phyloP scores from a whole-genome alignment of 2,329 filamentous ascomycete species.

The Chlorencoelia australis region DNA sequence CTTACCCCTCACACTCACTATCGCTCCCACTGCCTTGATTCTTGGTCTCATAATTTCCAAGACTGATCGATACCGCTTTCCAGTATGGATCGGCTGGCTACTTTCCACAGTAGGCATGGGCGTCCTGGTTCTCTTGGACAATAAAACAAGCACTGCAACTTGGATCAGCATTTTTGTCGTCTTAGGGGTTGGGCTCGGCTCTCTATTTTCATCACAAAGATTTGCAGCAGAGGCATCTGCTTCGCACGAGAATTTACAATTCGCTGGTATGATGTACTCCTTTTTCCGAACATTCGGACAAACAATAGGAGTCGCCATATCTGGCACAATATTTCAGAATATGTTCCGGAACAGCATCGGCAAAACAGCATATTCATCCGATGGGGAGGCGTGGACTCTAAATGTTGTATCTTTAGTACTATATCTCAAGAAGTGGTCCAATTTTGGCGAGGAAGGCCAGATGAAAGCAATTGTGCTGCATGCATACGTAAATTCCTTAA shows the following conservation, averaged over 20 bases:
- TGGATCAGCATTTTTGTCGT: slow-evolving; percentile 53
- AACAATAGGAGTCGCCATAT: slow-evolving; percentile 31
- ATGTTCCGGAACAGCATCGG: slow-evolving; percentile 24
- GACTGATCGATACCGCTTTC: slow-evolving; percentile 44
- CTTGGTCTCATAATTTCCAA: slow-evolving; percentile 44
- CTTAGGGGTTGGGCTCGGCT: slow-evolving; percentile 50
- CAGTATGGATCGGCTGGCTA: slow-evolving; percentile 46
- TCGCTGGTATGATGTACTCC: slow-evolving; percentile 52
- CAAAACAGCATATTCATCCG: slow-evolving; percentile 8
- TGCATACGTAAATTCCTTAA: slow-evolving; percentile 16
- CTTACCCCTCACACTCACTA: slow-evolving; percentile 50
- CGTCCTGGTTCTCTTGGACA: slow-evolving; percentile 37
- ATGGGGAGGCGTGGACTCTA: slow-evolving; percentile 11
- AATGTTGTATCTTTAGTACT: slow-evolving; percentile 17
- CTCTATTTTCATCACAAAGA: slow-evolving; percentile 51
- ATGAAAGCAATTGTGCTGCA: slow-evolving; percentile 8
- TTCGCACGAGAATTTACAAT: slow-evolving; percentile 44
- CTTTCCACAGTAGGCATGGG: slow-evolving; percentile 50
- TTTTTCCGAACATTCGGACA: slow-evolving; percentile 54
- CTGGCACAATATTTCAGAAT: slow-evolving; percentile 61
- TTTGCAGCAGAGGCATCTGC: slow-evolving; percentile 53
- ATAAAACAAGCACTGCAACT: slow-evolving; percentile 37
- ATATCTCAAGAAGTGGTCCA: slow-evolving; percentile 13
- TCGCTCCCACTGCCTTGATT: slow-evolving; percentile 44
- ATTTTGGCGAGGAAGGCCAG: slow-evolving; percentile 5